These are phyloP conservation scores for Gorgonomyces haynaldii DNA, from an alignment of 192 early-diverging fungal species.

Conservation along the genomic window DNA sequence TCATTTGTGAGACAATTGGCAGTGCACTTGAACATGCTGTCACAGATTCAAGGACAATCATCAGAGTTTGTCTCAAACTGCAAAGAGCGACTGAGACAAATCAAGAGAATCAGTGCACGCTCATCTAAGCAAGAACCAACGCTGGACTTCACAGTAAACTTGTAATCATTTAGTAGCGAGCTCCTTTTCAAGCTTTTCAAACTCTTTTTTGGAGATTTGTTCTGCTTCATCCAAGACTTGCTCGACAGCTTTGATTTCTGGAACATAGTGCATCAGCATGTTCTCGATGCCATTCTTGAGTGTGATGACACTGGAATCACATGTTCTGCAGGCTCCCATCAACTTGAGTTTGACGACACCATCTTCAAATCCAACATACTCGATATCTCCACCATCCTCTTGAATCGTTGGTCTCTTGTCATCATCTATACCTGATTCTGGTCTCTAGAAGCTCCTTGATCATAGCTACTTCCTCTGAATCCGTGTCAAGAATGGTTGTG, in stretches of 20 bases:
- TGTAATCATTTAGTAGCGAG: constrained; percentile 3
- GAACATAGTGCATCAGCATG: constrained; percentile 98
- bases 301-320: constrained; percentile 77
- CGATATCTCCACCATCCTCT: constrained; percentile 98
- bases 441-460: constrained; percentile 98
- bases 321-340: constrained; percentile 91
- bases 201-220: constrained; percentile 63
- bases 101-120: constrained; percentile 67
- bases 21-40: constrained; percentile 79
- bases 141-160: constrained; percentile 7
- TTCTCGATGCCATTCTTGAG: constrained; percentile 99
- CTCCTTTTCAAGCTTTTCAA: constrained; percentile 70
- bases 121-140: background rate
- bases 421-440: constrained; percentile 54
- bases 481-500: constrained; percentile 62
- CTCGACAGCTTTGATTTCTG: constrained; percentile 75
- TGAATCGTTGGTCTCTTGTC: constrained; percentile 31
- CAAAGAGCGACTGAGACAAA: constrained; percentile 77
- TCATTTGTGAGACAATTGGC: constrained; percentile 74
- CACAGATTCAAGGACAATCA: too few relatives aligned
- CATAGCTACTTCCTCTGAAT: constrained; percentile 90
- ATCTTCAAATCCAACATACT: constrained; percentile 77
- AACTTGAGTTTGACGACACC: constrained; percentile 86
- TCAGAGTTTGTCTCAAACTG: too few relatives aligned
- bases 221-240: constrained; percentile 85